Evolutionary conservation across 108 stramenopile species (phyloP).

Genomic region (Skeletonema grethae): DNA sequence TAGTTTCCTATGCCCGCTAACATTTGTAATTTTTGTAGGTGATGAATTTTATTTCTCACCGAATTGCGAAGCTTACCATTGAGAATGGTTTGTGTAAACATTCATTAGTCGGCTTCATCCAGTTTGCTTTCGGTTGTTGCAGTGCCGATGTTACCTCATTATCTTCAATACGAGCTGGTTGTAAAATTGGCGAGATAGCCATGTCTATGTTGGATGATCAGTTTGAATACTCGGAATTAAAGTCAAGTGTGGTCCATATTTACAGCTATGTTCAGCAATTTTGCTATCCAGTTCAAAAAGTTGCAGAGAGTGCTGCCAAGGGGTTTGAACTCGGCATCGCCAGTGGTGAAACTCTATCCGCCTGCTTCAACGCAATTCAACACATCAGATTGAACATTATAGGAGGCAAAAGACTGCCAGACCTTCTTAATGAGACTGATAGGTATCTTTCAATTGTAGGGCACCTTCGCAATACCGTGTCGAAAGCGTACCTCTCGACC

Average conservation of each 20-base stretch:
- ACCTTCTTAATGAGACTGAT: constrained; percentile 20
- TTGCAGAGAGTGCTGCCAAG: background rate
- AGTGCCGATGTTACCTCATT: background rate
- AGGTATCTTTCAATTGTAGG: constrained; percentile 18
- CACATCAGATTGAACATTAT: constrained; percentile 7
- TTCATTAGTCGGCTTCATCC: background rate
- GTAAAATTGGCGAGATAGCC: background rate
- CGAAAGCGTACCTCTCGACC: constrained; percentile 3
- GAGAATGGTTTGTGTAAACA: constrained; percentile 8
- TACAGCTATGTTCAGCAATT: background rate
- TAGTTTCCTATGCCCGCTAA: background rate
- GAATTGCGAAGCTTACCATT: background rate
- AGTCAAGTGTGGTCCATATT: background rate
- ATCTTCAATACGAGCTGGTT: background rate
- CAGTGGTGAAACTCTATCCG: constrained; percentile 13
- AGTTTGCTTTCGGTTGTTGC: background rate
- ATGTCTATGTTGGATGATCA: background rate
- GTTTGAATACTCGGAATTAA: background rate
- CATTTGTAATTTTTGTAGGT: background rate
- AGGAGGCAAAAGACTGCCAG: constrained; percentile 19
- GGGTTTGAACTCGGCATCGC: constrained; percentile 29
- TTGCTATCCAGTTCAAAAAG: background rate
- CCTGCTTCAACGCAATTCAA: constrained; percentile 8
- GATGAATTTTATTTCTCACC: background rate
- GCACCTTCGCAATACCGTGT: background rate